Conservation (phyloP, 768 basidiomycete species). For the Amanita jacksonii region DNA sequence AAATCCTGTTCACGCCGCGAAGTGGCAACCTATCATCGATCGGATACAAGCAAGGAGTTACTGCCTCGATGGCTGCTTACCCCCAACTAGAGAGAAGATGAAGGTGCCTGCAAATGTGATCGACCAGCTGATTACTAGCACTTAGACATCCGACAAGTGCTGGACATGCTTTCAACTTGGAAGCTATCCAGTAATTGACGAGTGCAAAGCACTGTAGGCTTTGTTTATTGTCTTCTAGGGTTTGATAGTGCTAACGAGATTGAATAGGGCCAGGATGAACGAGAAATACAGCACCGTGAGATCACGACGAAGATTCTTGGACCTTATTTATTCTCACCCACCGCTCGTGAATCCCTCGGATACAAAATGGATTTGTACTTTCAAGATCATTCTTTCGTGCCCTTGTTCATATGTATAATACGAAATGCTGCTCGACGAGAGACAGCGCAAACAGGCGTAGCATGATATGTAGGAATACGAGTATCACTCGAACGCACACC, state of each 20-base stretch:
- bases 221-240: not conserved
- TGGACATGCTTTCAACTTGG: constrained; percentile 99
- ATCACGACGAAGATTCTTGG: constrained; percentile 84
- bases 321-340: constrained; percentile 83
- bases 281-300: constrained; percentile 88
- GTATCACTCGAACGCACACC: no score
- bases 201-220: constrained; percentile 82
- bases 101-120: constrained; percentile 83
- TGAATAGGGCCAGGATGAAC: constrained; percentile 74
- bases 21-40: no score
- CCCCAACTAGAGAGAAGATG: constrained; percentile 88
- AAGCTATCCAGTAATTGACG: constrained; percentile 79
- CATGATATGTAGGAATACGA: no score
- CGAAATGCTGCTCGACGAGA: no score
- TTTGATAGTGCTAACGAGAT: not conserved
- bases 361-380: constrained; percentile 97
- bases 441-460: no score
- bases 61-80: no score
- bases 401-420: constrained; percentile 91
- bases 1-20: no score
- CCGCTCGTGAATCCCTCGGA: constrained; percentile 67
- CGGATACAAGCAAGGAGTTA: no score
- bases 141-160: constrained; percentile 95
- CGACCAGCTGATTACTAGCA: constrained; percentile 81
- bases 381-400: constrained; percentile 90